A percentile compares a stretch with the other conserved stretches of the same genome.
phyloP scores from a whole-genome alignment of 2,329 filamentous ascomycete genomes.

The Penicillium sp. region DNA sequence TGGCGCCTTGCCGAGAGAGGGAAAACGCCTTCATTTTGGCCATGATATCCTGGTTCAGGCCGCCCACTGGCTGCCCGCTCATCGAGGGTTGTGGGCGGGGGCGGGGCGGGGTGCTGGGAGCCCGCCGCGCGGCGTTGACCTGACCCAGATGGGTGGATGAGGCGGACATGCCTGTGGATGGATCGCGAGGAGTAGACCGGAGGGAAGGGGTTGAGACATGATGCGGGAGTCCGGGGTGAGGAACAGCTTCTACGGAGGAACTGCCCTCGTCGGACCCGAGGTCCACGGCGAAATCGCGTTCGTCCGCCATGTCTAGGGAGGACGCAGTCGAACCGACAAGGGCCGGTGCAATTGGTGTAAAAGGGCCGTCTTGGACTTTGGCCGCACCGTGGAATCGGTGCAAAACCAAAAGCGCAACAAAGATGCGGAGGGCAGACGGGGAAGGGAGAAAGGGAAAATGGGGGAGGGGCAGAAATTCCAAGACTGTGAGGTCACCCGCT shows the following conservation, averaged over 20 bases:
- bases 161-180: constrained; percentile 59
- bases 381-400: constrained; percentile 13
- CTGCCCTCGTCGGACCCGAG: constrained; percentile 3
- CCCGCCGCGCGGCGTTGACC: constrained; percentile 64
- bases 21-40: constrained; percentile 70
- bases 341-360: constrained; percentile 19
- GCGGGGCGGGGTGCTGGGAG: constrained; percentile 25
- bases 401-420: not conserved
- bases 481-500: constrained; percentile 9
- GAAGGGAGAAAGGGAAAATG: not conserved
- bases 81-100: constrained; percentile 33
- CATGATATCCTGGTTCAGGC: constrained; percentile 62
- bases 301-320: constrained; percentile 14
- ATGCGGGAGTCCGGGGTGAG: constrained; percentile 33
- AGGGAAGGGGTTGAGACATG: constrained; percentile 28
- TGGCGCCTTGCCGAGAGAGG: constrained; percentile 61
- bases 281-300: constrained; percentile 15
- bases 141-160: constrained; percentile 83
- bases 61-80: constrained; percentile 45
- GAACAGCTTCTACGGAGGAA: constrained; percentile 51
- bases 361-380: constrained; percentile 15
- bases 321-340: constrained; percentile 16
- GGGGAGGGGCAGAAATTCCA: constrained; percentile 1
- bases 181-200: constrained; percentile 22
- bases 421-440: not conserved